Evolutionary conservation across 2,329 filamentous ascomycete genomes (phyloP), one percentile per base, ranked within the genome.

Genomic region (Epichloe bromicola): DNA sequence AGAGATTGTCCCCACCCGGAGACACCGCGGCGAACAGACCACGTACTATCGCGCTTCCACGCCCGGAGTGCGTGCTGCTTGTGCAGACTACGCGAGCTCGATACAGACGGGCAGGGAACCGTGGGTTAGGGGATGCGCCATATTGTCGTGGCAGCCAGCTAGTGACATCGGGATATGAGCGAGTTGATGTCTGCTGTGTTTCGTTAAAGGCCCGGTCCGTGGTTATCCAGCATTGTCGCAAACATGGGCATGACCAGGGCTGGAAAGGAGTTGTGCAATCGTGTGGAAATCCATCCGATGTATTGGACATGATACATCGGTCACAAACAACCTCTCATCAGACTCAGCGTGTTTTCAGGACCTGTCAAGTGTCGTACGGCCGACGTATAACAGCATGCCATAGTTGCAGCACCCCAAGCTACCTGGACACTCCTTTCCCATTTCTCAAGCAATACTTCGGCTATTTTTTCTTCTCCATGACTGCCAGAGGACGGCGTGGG

Each of bases 381-480:
- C 50, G 48, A 51, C 48, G 53, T 54, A 50, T 46, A 53, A 53
- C 53, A 53, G 44, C 47, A 54, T 42, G 52, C 36, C 41, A 52
- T 52, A 34, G 41, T 39, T 15, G 46, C 45, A 46, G 36, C 46
- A 49, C 19, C 36, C 17, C 41, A 36, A 46, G 49, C 51, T 51
- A 41, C 45, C n/a, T 36, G 33, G 40, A 19, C 41, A 50, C 34
- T 33, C 19, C 37, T 42, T 33, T 15, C 17, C 19, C 44, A n/a
- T 39, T 33, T 33, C 38, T 41, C 10, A 40, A 39, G 42, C 42
- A 54, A 49, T 36, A 50, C 23, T 40, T 54, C 46, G 49, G 49
- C 49, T 51, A 49, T 44, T 46, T 51, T 49, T 15, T n/a, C 43
- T 34, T 36, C 20, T 20, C 6, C 41, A 12, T 20, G 17, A n/a